Evolutionary conservation across 1,284 basidiomycete genomes (phyloP).

Genomic region (Ceratobasidium theobromae): DNA sequence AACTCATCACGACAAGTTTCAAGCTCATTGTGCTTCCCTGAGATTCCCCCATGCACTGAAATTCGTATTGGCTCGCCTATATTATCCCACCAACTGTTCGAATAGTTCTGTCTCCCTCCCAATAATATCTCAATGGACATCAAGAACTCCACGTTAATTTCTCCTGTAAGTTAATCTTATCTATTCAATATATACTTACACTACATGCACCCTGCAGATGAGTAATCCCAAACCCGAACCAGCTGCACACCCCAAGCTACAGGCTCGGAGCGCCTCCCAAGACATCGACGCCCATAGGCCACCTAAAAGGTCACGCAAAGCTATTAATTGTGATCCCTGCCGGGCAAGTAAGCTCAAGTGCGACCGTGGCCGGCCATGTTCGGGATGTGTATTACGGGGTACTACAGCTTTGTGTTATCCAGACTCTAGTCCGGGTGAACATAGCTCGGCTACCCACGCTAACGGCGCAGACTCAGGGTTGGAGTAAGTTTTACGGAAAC

Average conservation of each 20-base stretch:
- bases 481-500: conserved; percentile 36
- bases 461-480: conserved; percentile 42
- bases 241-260: neutral
- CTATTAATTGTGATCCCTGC: conserved; percentile 82
- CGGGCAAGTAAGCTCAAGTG: conserved; percentile 82
- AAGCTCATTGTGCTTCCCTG: neutral
- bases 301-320: conserved; percentile 74
- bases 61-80: neutral
- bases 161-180: conserved; percentile 1
- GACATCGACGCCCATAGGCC: conserved; percentile 43
- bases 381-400: conserved; percentile 69
- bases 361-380: conserved; percentile 78
- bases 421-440: conserved; percentile 54
- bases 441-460: conserved; percentile 56
- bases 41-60: neutral
- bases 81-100: neutral
- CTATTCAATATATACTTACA: neutral
- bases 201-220: conserved; percentile 3
- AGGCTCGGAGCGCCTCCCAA: conserved; percentile 22
- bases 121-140: conserved; percentile 12
- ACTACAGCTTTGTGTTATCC: conserved; percentile 61
- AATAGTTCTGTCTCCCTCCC: neutral
- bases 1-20: neutral
- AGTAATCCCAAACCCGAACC: neutral
- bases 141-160: conserved; percentile 8